These are phyloP conservation scores for Gyromitra esculenta DNA, from an alignment of 2,329 filamentous ascomycete species.

Conservation along the genomic window DNA sequence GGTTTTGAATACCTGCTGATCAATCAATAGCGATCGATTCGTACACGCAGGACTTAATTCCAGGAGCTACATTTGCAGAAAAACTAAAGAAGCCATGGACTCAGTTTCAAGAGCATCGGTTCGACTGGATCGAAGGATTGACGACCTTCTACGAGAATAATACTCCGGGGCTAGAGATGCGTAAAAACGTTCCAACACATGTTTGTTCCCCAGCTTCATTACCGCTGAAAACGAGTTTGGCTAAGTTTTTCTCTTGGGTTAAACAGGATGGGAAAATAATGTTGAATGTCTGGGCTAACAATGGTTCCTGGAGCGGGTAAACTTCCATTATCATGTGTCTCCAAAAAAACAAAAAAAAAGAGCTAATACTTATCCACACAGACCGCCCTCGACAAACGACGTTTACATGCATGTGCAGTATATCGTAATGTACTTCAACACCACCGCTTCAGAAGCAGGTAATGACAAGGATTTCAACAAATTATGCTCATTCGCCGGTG, in stretches of 20 bases:
- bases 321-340: not conserved
- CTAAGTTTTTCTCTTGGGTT: not conserved
- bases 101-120: constrained; percentile 52
- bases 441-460: constrained; percentile 47
- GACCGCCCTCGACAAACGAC: constrained; percentile 52
- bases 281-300: constrained; percentile 55
- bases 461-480: constrained; percentile 45
- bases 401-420: constrained; percentile 52
- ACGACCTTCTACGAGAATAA: constrained; percentile 53
- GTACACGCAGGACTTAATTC: constrained; percentile 24
- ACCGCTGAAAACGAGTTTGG: not conserved
- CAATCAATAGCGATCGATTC: constrained; percentile 44
- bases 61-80: constrained; percentile 37
- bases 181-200: constrained; percentile 50
- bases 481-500: constrained; percentile 45
- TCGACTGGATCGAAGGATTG: constrained; percentile 50
- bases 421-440: constrained; percentile 54
- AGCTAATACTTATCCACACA: constrained; percentile 7
- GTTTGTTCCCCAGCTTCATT: constrained; percentile 39
- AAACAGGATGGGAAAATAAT: constrained; percentile 51
- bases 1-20: not conserved
- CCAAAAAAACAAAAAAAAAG: not conserved
- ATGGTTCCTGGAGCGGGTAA: constrained; percentile 53
- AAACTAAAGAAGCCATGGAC: constrained; percentile 41
- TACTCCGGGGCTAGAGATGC: constrained; percentile 25